Base-by-base conservation (phyloP, 345 rosid genomes). In the Cardamine chenopodiifolia region DNA sequence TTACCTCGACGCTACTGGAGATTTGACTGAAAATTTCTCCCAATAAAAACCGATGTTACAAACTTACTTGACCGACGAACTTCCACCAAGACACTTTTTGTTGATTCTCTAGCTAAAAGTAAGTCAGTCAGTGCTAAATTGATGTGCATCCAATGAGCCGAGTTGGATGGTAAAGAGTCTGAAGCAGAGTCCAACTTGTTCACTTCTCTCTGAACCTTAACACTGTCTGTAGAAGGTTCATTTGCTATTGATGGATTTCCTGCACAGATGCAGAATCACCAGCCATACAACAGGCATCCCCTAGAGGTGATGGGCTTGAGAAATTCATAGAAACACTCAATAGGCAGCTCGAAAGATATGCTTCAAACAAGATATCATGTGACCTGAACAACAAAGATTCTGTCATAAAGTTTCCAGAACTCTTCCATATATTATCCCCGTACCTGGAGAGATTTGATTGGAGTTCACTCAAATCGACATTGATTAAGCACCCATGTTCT, bases 1-100 rank as follows among this genome's bases (percentile, higher is more conserved):
- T 78, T 74, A 94, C 98, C 97, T 91, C 86, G 34, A 84, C 81
- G 39, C 34, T 68, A 84, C 90, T 84, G 64, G 83, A 78, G 40
- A 91, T 48, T 48, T 48, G 71, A 75, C 68, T 85, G 89, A 69
- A 82, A 83, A 34, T 82, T 78, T 76, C 82, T 78, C 65, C 84
- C 96, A 64, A 89, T 68, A 25, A 87, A 85, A 72, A 89, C 81
- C 32, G 86, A 81, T 40, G 89, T 75, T 58, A 82, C 73, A 71
- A 94, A 87, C 80, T 86, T 84, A 62, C 72, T 85, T 35, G 81
- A 71, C 71, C 83, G 83, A 75, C 85, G 90, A 13, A 81, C 80
- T 67, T 72, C 84, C 72, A 71, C 75, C 71, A 88, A 70, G 42
- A 74, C 57, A 62, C 77, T 81, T 81, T 89, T 94, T 66, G 81